Base-by-base conservation (phyloP, 192 early-diverging fungal species). In the Podochytrium sp. region DNA sequence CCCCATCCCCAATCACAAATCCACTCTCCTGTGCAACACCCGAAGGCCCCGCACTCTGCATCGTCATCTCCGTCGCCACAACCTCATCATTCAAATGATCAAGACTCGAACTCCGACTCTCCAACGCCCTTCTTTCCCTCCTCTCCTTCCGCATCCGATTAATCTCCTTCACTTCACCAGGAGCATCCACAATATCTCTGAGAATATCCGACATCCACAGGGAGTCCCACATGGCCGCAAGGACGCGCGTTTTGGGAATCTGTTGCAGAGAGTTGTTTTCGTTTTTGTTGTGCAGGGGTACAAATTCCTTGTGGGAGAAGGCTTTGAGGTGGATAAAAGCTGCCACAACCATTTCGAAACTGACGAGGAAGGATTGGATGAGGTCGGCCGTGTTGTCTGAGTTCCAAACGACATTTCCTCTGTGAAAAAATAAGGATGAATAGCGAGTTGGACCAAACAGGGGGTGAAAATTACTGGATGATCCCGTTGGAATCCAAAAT, bases 331-430 rank as follows among this genome's bases (percentile, higher is more conserved):
- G 86, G 3, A 88, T 79, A n/a, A 74, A 69, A 30, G 84, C 81
- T 52, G 87, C 87, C 61, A 88, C 73, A 20, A 86, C 82, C 89
- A 90, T 90, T 60, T 90, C 89, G 23, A 82, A 73, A 58, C 81
- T 85, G 50, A 87, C 79, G 38, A 89, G 60, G 62, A 90, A 81
- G 12, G 47, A 10, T 34, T 69, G 50, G 34, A 69, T 69, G 16
- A 69, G 34, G 32, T 34, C 32, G 49, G 66, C 20, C 0, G 66
- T 69, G 66, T 69, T 69, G 51, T 69, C 66, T n/a, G 66, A 6
- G 2, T 23, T 51, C 66, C 66, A 69, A 1, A n/a, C 37, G 12
- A 25, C 32, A 18, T 47, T 69, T 29, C 66, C 66, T 33, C 64
- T 65, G 10, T 37, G 12, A 20, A 27, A 12, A n/a, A 27, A 23